Percentiles rank a stretch among this genome's conserved stretches.
Evolutionary conservation across 345 rosid genomes (phyloP).

Genomic region (Cardamine chenopodiifolia): DNA sequence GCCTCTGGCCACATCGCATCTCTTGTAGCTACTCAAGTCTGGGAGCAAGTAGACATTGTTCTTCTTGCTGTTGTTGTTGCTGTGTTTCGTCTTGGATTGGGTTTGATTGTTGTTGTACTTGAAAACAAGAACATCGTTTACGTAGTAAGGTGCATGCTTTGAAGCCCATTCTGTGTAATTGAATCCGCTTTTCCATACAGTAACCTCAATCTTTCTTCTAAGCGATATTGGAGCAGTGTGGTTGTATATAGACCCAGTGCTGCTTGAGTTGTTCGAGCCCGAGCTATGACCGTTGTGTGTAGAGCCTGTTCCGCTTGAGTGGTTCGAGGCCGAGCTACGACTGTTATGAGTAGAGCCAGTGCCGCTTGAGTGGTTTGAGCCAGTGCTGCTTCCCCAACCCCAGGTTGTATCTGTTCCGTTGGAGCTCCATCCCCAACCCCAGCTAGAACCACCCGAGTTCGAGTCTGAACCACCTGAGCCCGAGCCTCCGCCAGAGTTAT

Average conservation of each 20-base stretch:
- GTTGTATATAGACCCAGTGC: background rate
- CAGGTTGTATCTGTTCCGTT: slow-evolving; percentile 9
- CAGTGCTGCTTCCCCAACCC: slow-evolving; percentile 16
- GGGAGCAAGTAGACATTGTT: slow-evolving; percentile 11
- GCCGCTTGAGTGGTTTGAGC: slow-evolving; percentile 22
- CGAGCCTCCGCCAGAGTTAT: slow-evolving; percentile 4
- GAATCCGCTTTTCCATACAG: slow-evolving; percentile 9
- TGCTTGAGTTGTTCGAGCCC: background rate
- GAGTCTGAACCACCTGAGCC: slow-evolving; percentile 11
- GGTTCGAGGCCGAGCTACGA: background rate
- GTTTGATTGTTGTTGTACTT: background rate
- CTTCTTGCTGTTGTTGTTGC: background rate
- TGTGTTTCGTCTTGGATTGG: slow-evolving; percentile 7
- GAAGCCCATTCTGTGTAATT: background rate
- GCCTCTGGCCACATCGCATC: background rate
- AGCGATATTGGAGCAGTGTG: background rate
- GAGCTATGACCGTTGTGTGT: background rate
- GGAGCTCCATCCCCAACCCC: slow-evolving; percentile 26
- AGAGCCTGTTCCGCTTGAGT: background rate
- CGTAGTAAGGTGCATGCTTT: slow-evolving; percentile 3
- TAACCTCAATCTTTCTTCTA: background rate
- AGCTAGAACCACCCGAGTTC: slow-evolving; percentile 10
- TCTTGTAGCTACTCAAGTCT: slow-evolving; percentile 5
- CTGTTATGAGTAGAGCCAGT: background rate
- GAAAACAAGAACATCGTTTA: slow-evolving; percentile 2